A percentile compares a stretch with the other conserved stretches of the same genome.
phyloP scores from a whole-genome alignment of 257 asterid genomes.

The Ilex aquifolium region DNA sequence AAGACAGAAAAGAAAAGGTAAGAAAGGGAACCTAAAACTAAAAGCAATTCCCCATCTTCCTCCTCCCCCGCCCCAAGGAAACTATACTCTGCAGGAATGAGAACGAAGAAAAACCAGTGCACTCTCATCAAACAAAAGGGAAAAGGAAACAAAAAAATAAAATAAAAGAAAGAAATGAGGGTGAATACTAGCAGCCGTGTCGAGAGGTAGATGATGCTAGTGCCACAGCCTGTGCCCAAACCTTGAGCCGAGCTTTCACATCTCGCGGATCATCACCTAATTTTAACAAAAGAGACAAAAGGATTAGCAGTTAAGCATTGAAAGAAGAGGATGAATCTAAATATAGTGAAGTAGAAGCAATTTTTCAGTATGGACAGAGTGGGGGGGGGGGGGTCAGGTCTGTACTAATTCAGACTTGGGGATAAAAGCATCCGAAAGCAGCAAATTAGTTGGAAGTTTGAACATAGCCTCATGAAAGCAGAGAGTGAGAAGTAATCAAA shows the following conservation, averaged over 20 bases:
- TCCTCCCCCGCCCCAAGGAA: too few species aligned
- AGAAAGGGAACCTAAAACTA: too few species aligned
- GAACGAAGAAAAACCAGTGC: too few species aligned
- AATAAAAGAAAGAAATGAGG: not conserved
- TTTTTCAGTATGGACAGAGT: too few species aligned
- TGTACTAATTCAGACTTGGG: not conserved
- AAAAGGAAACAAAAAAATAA: not conserved
- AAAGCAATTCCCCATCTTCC: too few species aligned
- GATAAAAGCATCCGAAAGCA: not conserved
- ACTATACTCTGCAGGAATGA: too few species aligned
- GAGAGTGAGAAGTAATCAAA: not conserved
- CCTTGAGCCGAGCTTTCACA: constrained; percentile 15
- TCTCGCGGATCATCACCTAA: constrained; percentile 12
- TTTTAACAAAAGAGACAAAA: not conserved
- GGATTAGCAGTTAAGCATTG: too few species aligned
- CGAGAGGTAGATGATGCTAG: constrained; percentile 2
- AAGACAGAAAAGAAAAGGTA: too few species aligned
- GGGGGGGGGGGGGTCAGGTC: too few species aligned
- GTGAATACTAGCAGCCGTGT: not conserved
- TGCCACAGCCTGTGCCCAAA: constrained; percentile 18
- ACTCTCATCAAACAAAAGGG: too few species aligned
- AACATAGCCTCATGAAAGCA: not conserved
- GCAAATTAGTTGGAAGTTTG: not conserved
- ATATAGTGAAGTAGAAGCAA: too few species aligned
- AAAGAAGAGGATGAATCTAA: too few species aligned